Evolutionary conservation across 1,284 basidiomycete species (phyloP), one percentile per base, ranked within the genome.

Genomic region (Veloboletus limbatus): DNA sequence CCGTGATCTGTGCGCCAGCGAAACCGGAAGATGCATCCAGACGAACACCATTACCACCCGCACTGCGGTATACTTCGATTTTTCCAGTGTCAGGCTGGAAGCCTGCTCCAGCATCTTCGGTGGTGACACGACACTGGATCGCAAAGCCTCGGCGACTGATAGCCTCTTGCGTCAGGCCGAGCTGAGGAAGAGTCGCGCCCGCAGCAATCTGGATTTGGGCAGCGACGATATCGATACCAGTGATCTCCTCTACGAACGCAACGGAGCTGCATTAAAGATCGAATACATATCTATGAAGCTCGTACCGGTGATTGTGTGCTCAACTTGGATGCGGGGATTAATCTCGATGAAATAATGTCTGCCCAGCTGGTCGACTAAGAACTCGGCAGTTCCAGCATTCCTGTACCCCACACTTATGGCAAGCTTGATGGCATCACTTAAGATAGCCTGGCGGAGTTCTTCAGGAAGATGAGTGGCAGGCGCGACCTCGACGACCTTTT

Each of bases 81-180:
- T 98, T 97, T 54, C 97, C 97, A 3, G 93, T 98, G 69, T 99
- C 97, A 27, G 97, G 97, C 71, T 97, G 93, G 89, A 99, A 99
- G 65, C 76, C 79, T 45, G 80, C 68, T 20, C 89, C 81, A 8
- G 97, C 83, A 69, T 99, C 96, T 72, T 99, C 97, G n/a, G 97
- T 99, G 34, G 97, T 99, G 69, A 99, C 83, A 76, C 97, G 94
- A 69, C 93, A 97, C 68, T 99, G 97, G 56, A 99, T 99, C 10
- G 97, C 96, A 65, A 92, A 97, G 31, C 97, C 97, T 51, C 97
- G 89, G 71, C 93, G 93, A 55, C 87, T 89, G 68, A 99, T 93
- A 43, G 92, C 90, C 40, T 97, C 92, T 70, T 99, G 97, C n/a
- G 89, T 92, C 43, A 99, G 77, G 48, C 96, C 97, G 52, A 99